Percentiles rank a stretch among this genome's conserved stretches.
phyloP scores from a whole-genome alignment of 257 asterid genomes.

The Solanum verrucosum region DNA sequence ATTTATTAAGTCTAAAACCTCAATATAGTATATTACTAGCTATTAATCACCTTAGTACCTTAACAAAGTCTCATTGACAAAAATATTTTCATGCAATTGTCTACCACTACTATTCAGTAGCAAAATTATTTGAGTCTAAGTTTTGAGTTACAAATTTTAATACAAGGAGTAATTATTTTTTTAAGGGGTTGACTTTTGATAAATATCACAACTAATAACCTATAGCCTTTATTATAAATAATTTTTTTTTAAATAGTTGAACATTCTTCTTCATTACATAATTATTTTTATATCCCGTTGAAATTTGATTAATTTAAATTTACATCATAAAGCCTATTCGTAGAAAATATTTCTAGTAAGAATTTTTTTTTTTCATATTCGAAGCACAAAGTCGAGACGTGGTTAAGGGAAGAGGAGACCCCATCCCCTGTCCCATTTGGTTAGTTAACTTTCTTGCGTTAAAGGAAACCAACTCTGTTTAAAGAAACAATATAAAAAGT shows the following conservation, averaged over 20 bases:
- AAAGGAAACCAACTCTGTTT: neutral
- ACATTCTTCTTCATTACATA: neutral
- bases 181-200: neutral
- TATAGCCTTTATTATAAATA: neutral
- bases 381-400: neutral
- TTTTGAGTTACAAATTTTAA: neutral
- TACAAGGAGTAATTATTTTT: neutral
- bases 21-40: neutral
- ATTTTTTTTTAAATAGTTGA: neutral
- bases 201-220: neutral
- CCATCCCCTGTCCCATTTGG: neutral
- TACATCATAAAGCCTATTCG: rapidly evolving
- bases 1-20: neutral
- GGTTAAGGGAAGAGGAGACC: neutral
- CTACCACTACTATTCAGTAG: neutral
- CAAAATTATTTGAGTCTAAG: neutral
- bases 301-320: too few species aligned
- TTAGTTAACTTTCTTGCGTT: neutral
- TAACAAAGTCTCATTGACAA: neutral
- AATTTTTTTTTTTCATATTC: too few species aligned
- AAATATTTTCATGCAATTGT: neutral
- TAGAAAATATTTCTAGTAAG: too few species aligned
- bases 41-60: neutral
- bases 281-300: too few species aligned
- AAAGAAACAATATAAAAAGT: neutral